Percentiles rank a stretch among this genome's conserved stretches.
Evolutionary conservation across 2,329 filamentous ascomycete genomes (phyloP).

Genomic region (Trichoderma sp.): DNA sequence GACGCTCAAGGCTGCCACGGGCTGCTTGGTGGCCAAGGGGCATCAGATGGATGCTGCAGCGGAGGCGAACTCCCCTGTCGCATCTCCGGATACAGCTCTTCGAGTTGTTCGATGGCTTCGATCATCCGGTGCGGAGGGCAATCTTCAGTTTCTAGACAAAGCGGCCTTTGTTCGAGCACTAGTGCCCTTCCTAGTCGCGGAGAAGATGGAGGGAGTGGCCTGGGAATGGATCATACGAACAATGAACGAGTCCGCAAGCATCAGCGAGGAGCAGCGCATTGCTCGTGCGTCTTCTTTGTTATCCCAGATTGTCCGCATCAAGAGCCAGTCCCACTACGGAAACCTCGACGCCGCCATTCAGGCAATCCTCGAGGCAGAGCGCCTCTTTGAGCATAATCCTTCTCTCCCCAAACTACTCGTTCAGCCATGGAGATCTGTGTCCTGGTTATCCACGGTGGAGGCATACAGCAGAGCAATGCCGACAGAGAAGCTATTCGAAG

Average conservation of each 20-base stretch:
- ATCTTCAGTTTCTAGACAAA: conserved; percentile 45
- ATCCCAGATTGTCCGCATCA: conserved; percentile 42
- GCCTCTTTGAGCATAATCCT: conserved; percentile 38
- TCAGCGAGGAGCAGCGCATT: conserved; percentile 25
- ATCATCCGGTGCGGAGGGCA: conserved; percentile 46
- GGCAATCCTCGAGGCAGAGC: conserved; percentile 45
- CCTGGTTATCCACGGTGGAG: conserved; percentile 52
- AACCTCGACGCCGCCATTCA: conserved; percentile 50
- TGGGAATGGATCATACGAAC: conserved; percentile 53
- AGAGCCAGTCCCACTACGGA: conserved; percentile 37
- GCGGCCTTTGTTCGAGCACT: conserved; percentile 40
- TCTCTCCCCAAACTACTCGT: conserved; percentile 38
- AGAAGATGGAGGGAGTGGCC: conserved; percentile 48
- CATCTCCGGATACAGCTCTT: conserved; percentile 43
- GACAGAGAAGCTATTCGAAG: conserved; percentile 49
- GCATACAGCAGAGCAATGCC: conserved; percentile 45
- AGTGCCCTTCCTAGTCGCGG: conserved; percentile 50
- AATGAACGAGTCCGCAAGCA: conserved; percentile 29
- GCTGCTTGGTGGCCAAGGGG: conserved; percentile 50
- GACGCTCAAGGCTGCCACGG: conserved; percentile 51
- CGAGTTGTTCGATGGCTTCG: conserved; percentile 54
- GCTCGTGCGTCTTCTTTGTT: conserved; percentile 35
- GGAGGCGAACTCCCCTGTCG: conserved; percentile 31
- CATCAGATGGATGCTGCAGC: conserved; percentile 35
- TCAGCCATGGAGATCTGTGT: conserved; percentile 46